Conservation (phyloP, 2,329 filamentous ascomycete species). For the Pseudogymnoascus verrucosus region DNA sequence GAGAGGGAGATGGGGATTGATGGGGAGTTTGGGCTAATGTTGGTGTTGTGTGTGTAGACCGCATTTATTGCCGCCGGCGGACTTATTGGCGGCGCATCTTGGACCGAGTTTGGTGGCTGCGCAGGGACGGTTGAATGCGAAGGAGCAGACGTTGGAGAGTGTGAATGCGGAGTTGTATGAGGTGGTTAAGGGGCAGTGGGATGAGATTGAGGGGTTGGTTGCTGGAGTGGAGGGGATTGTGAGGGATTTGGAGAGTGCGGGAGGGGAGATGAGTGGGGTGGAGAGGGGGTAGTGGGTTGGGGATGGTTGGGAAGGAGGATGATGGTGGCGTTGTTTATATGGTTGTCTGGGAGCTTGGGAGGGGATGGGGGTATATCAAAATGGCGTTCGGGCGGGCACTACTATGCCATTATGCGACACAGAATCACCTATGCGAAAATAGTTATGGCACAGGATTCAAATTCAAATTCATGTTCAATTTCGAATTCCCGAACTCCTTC, state of each 20-base stretch:
- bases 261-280: conserved; percentile 10
- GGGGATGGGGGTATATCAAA: neutral
- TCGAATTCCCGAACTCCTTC: conserved; percentile 8
- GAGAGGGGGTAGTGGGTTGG: conserved; percentile 7
- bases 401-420: neutral
- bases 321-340: conserved; percentile 5
- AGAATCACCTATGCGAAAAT: neutral
- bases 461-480: neutral
- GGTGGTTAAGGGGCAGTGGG: conserved; percentile 44
- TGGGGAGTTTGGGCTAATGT: conserved; percentile 9
- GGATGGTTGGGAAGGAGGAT: conserved; percentile 12
- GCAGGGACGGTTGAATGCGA: conserved; percentile 48
- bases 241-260: conserved; percentile 45
- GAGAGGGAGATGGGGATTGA: conserved; percentile 19
- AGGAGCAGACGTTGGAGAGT: conserved; percentile 47
- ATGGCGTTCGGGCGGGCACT: neutral
- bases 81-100: conserved; percentile 48
- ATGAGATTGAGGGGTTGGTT: conserved; percentile 46
- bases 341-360: neutral
- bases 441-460: neutral
- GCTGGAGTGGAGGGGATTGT: conserved; percentile 42
- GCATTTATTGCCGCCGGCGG: conserved; percentile 46
- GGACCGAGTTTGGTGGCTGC: conserved; percentile 44
- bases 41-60: conserved; percentile 32
- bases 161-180: conserved; percentile 48